phyloP scores from a whole-genome alignment of 306 rosid genomes.

The Prunus armeniaca region DNA sequence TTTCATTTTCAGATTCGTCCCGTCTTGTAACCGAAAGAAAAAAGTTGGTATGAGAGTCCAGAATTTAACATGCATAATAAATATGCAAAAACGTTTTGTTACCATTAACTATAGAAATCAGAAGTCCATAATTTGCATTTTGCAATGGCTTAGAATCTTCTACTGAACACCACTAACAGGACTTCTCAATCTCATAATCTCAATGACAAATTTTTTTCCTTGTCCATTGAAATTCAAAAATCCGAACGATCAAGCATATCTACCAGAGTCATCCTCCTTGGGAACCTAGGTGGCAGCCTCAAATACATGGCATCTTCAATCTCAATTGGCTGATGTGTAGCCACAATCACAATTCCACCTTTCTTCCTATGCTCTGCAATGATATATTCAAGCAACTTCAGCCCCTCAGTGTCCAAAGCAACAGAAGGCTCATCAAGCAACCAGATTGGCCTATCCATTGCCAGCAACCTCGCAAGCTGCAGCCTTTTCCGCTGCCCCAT shows the following conservation, averaged over 20 bases:
- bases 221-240: constrained; percentile 14
- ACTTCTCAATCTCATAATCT: neutral
- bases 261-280: constrained; percentile 64
- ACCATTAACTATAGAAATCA: neutral
- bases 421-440: constrained; percentile 90
- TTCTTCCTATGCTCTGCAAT: constrained; percentile 75
- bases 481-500: constrained; percentile 87
- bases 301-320: constrained; percentile 72
- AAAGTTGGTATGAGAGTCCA: no score
- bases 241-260: constrained; percentile 76
- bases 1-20: no score
- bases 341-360: constrained; percentile 83
- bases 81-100: neutral
- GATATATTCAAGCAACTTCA: constrained; percentile 67
- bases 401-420: constrained; percentile 84
- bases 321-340: constrained; percentile 61
- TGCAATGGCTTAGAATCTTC: neutral
- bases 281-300: constrained; percentile 88
- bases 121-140: neutral
- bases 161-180: neutral
- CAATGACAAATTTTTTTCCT: neutral
- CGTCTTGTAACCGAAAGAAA: no score
- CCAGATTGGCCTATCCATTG: constrained; percentile 88
- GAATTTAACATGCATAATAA: neutral
- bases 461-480: constrained; percentile 85